A percentile compares a stretch with the other conserved stretches of the same genome.
These are phyloP conservation scores for Fusarium guadeloupense DNA, from an alignment of 2,329 filamentous ascomycete species.

Conservation along the genomic window DNA sequence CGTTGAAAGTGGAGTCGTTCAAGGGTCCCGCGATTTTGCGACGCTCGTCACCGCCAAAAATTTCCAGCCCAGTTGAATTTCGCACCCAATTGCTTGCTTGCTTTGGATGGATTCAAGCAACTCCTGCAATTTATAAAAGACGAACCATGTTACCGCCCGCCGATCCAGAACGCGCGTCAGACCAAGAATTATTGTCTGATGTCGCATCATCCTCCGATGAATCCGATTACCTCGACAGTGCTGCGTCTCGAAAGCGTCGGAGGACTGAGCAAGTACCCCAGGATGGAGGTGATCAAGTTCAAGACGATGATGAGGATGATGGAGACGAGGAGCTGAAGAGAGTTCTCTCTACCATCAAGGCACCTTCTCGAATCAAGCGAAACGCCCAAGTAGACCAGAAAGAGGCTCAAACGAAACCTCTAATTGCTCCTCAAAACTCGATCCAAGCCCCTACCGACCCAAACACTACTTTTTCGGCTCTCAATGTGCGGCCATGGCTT, in stretches of 20 bases:
- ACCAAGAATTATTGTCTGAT: conserved; percentile 28
- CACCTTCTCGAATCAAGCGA: conserved; percentile 63
- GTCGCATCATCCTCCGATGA: conserved; percentile 46
- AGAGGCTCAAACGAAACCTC: conserved; percentile 30
- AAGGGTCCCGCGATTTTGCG: conserved; percentile 34
- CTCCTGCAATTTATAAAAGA: conserved; percentile 39
- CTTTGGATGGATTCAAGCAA: conserved; percentile 21
- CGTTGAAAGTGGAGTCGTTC: conserved; percentile 6
- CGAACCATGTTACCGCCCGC: conserved; percentile 34
- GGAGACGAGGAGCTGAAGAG: conserved; percentile 47
- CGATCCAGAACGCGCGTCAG: conserved; percentile 34
- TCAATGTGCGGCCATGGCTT: conserved; percentile 86
- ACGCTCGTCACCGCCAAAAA: conserved; percentile 44
- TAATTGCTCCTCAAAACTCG: conserved; percentile 42
- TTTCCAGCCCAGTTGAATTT: conserved; percentile 25
- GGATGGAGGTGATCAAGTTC: conserved; percentile 41
- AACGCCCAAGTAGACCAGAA: conserved; percentile 41
- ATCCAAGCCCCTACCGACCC: conserved; percentile 64
- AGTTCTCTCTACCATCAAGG: conserved; percentile 56
- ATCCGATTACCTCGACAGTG: conserved; percentile 61
- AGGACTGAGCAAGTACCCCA: conserved; percentile 47
- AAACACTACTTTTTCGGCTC: conserved; percentile 73
- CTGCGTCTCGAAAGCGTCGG: conserved; percentile 57
- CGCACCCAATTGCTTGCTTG: conserved; percentile 19
- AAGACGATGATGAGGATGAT: conserved; percentile 48